Conservation (phyloP, 2,329 filamentous ascomycete genomes). For the Claviceps pazoutovae region DNA sequence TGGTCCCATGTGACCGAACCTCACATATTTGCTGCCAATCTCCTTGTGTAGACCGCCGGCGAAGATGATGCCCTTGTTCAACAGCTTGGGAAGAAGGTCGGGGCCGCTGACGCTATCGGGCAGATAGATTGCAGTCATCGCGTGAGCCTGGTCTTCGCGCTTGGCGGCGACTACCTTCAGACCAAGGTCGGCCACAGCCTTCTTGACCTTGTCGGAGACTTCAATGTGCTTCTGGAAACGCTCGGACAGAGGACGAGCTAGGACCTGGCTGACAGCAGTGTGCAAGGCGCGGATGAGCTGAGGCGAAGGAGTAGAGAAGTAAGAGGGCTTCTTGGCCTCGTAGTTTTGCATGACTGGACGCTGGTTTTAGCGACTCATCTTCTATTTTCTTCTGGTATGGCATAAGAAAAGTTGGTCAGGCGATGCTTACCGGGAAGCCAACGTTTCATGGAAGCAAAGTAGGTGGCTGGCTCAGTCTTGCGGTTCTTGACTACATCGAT, state of each 20-base stretch:
- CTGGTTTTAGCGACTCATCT: not conserved
- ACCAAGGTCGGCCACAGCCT: slow-evolving; percentile 64
- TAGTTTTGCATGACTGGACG: slow-evolving; percentile 92
- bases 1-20: slow-evolving; percentile 96
- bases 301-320: slow-evolving; percentile 92
- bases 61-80: slow-evolving; percentile 83
- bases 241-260: slow-evolving; percentile 64
- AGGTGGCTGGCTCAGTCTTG: slow-evolving; percentile 70
- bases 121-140: slow-evolving; percentile 95
- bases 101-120: slow-evolving; percentile 70
- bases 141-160: slow-evolving; percentile 84
- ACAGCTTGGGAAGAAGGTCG: slow-evolving; percentile 70
- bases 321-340: slow-evolving; percentile 91
- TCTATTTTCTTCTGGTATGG: not conserved
- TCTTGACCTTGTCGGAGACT: slow-evolving; percentile 75
- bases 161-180: slow-evolving; percentile 76
- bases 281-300: slow-evolving; percentile 89
- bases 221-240: slow-evolving; percentile 72
- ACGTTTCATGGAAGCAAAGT: slow-evolving; percentile 95
- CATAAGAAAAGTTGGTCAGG: slow-evolving; percentile 4
- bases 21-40: slow-evolving; percentile 83
- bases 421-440: slow-evolving; percentile 66
- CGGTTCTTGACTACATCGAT: slow-evolving; percentile 68
- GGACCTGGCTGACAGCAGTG: slow-evolving; percentile 75
- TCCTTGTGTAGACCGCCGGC: slow-evolving; percentile 93